Conservation (phyloP, 108 stramenopile species). For the Schizochytrium sp. region DNA sequence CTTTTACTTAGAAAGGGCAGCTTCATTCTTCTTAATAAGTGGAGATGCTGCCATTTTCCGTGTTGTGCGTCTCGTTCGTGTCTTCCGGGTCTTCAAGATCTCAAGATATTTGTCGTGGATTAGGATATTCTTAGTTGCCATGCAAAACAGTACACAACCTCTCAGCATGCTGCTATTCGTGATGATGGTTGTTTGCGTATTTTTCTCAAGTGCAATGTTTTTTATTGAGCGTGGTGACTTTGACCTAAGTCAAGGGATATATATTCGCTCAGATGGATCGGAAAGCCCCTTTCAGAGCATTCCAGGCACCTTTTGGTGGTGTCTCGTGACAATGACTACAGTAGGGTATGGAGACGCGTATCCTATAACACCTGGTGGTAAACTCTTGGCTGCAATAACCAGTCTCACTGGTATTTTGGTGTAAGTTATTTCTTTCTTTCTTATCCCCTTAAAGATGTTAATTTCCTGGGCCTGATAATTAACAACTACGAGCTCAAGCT, state of each 20-base stretch:
- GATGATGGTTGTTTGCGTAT: constrained; percentile 30
- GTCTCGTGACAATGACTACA: constrained; percentile 64
- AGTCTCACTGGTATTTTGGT: constrained; percentile 57
- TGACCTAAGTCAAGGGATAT: background rate
- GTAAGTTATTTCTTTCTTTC: constrained; percentile 5
- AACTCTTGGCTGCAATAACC: constrained; percentile 35
- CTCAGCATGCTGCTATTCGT: constrained; percentile 60
- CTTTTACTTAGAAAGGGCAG: constrained; percentile 62
- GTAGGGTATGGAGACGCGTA: constrained; percentile 64
- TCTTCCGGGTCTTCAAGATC: constrained; percentile 66
- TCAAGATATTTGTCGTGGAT: constrained; percentile 58
- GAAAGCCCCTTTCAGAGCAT: constrained; percentile 46
- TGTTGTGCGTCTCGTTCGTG: constrained; percentile 65
- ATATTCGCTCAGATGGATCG: background rate
- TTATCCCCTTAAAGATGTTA: background rate
- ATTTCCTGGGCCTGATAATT: background rate
- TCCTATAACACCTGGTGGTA: constrained; percentile 39
- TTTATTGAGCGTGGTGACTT: constrained; percentile 24
- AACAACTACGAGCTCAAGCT: background rate
- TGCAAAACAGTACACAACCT: constrained; percentile 11
- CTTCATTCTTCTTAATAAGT: background rate
- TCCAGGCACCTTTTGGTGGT: constrained; percentile 59
- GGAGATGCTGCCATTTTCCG: constrained; percentile 36
- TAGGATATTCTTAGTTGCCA: background rate
- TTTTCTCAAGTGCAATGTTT: constrained; percentile 51